phyloP scores from a whole-genome alignment of 2,329 filamentous ascomycete genomes.

The Ophiostoma montium region DNA sequence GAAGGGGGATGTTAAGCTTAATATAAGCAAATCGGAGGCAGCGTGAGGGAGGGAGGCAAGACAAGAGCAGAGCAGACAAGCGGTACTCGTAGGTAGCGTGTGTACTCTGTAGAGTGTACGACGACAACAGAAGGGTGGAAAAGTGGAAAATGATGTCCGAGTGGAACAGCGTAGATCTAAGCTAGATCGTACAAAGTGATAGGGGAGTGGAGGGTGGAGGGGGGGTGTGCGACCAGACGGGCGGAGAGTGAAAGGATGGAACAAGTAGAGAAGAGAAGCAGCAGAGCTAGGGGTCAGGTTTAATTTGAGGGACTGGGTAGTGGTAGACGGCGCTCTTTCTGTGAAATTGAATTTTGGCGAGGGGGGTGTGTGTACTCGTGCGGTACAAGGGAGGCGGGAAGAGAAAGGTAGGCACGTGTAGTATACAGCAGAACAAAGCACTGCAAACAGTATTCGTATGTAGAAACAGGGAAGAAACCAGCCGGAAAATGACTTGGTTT shows the following conservation, averaged over 20 bases:
- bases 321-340: constrained; percentile 2
- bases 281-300: constrained; percentile 5
- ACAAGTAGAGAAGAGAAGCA: background rate
- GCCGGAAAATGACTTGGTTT: background rate
- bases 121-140: background rate
- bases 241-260: background rate
- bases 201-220: background rate
- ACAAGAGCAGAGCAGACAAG: background rate
- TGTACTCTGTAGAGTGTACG: background rate
- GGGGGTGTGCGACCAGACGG: background rate
- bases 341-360: constrained; percentile 7
- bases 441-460: background rate
- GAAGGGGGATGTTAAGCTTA: background rate
- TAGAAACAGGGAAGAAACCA: background rate
- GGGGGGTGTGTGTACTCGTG: background rate
- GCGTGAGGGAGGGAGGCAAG: background rate
- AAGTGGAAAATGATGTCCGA: constrained; percentile 1
- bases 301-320: constrained; percentile 9
- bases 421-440: background rate
- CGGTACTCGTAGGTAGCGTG: too few relatives aligned
- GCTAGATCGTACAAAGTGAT: background rate
- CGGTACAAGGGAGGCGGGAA: too few relatives aligned
- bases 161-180: background rate
- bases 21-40: background rate
- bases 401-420: background rate